Percentiles rank a stretch among this genome's conserved stretches.
Evolutionary conservation across 148 eudicot species (phyloP).

Genomic region (Rhododendron ovatum): DNA sequence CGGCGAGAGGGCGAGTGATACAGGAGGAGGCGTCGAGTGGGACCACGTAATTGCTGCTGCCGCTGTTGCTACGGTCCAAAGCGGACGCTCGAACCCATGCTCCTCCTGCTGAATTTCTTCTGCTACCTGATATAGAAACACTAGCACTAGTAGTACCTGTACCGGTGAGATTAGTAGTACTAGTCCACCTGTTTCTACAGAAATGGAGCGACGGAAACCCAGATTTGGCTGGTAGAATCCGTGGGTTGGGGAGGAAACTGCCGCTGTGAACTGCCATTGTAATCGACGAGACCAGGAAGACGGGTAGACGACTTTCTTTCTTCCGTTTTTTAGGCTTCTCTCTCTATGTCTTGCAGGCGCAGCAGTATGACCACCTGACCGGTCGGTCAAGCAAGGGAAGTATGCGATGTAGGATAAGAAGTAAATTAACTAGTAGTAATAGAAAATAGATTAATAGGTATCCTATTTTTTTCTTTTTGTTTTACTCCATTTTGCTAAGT

Average conservation of each 20-base stretch:
- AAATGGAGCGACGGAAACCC: not conserved
- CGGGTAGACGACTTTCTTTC: not conserved
- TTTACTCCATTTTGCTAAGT: too few relatives aligned
- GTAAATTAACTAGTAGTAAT: too few relatives aligned
- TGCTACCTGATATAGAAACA: not conserved
- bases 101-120: not conserved
- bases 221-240: slow-evolving; percentile 9
- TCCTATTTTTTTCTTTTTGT: too few relatives aligned
- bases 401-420: too few relatives aligned
- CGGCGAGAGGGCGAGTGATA: slow-evolving; percentile 81
- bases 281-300: not conserved
- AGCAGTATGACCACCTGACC: not conserved
- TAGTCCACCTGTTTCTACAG: not conserved
- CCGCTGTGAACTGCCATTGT: slow-evolving; percentile 32
- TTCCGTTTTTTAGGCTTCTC: not conserved
- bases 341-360: not conserved
- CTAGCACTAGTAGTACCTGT: not conserved
- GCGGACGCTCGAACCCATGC: slow-evolving; percentile 22
- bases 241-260: not conserved
- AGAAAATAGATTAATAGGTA: too few relatives aligned
- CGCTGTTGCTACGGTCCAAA: slow-evolving; percentile 26
- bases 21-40: slow-evolving; percentile 74
- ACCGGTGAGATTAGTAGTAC: not conserved
- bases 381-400: not conserved
- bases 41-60: slow-evolving; percentile 63